These are phyloP conservation scores for Gynandropsis gynandra DNA, from an alignment of 345 rosid genomes.

Conservation along the genomic window DNA sequence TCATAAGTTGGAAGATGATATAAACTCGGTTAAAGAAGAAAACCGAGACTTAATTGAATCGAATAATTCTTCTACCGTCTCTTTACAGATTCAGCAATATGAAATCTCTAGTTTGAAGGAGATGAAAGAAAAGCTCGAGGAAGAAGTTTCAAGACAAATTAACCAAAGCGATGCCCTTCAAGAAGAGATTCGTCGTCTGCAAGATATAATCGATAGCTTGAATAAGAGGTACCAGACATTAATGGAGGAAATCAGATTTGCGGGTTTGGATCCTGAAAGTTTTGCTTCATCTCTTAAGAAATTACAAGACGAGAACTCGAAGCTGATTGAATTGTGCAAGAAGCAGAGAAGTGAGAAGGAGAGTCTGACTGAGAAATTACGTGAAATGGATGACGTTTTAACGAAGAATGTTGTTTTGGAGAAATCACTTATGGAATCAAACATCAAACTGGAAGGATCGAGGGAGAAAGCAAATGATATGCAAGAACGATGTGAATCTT, in stretches of 20 bases:
- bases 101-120: constrained; percentile 53
- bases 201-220: constrained; percentile 59
- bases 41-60: constrained; percentile 39
- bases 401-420: constrained; percentile 57
- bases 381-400: constrained; percentile 39
- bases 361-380: constrained; percentile 45
- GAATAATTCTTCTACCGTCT: constrained; percentile 42
- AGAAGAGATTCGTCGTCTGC: constrained; percentile 61
- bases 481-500: constrained; percentile 54
- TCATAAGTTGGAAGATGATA: constrained; percentile 45
- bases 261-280: constrained; percentile 50
- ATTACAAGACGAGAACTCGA: constrained; percentile 56
- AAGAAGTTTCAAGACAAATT: constrained; percentile 49
- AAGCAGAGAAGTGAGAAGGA: constrained; percentile 40
- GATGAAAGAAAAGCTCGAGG: constrained; percentile 64
- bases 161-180: constrained; percentile 52
- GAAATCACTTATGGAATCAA: constrained; percentile 62
- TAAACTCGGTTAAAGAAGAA: constrained; percentile 43
- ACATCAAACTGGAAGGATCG: constrained; percentile 61
- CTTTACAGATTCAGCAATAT: constrained; percentile 36
- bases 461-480: constrained; percentile 46
- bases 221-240: constrained; percentile 46
- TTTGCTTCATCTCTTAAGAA: constrained; percentile 50
- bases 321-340: constrained; percentile 48
- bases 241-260: constrained; percentile 56